Evolutionary conservation across 2,329 filamentous ascomycete genomes (phyloP).

Genomic region (Fusarium dimerum): DNA sequence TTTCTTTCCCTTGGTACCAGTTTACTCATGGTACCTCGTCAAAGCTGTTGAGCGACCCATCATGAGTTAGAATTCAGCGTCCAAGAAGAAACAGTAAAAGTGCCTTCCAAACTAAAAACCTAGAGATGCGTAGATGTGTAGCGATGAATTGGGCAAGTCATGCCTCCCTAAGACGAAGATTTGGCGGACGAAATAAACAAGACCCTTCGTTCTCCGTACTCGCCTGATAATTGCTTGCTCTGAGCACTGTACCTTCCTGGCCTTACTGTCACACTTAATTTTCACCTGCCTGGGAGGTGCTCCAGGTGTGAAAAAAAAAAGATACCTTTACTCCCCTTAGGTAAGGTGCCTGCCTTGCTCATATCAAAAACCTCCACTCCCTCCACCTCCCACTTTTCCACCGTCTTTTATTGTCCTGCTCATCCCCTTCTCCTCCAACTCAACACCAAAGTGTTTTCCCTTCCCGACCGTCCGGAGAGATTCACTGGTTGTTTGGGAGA

Average conservation of each 20-base stretch:
- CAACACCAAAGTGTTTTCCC: not conserved
- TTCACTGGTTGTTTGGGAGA: not conserved
- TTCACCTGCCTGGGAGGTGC: too few species aligned
- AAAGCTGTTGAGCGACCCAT: too few species aligned
- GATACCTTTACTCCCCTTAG: not conserved
- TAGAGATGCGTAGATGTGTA: not conserved
- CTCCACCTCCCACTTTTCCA: not conserved
- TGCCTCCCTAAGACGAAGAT: not conserved
- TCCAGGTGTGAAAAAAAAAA: not conserved
- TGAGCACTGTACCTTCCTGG: not conserved
- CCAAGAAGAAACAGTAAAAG: too few species aligned
- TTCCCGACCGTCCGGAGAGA: not conserved
- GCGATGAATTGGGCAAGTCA: not conserved
- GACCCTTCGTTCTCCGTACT: not conserved
- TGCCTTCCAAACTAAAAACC: too few species aligned
- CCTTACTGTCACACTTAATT: too few species aligned
- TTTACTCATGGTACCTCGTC: too few species aligned
- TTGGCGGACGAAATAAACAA: not conserved
- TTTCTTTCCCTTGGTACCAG: not conserved
- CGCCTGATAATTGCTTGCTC: not conserved
- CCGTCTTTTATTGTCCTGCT: not conserved
- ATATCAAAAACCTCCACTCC: not conserved
- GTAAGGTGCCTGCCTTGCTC: not conserved
- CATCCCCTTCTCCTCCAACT: not conserved
- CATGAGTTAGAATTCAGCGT: too few species aligned